phyloP scores from a whole-genome alignment of 192 early-diverging fungal genomes.

The Linnemannia elongata region DNA sequence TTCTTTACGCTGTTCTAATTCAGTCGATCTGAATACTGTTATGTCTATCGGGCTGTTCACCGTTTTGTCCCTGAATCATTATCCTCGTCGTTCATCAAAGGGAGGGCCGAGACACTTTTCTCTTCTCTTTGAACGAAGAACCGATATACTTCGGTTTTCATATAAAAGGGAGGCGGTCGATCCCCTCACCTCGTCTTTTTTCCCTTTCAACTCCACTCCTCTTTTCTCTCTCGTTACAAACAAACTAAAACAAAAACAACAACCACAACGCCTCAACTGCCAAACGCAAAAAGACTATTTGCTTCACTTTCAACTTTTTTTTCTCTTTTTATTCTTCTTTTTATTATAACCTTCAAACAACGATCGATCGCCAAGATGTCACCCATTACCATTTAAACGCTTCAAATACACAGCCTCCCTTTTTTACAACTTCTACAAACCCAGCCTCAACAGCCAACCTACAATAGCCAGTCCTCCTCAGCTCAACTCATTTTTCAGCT shows the following conservation, averaged over 20 bases:
- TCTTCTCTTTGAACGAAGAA: too few relatives aligned
- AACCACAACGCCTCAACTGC: neutral
- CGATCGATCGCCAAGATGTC: conserved; percentile 41
- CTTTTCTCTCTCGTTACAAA: conserved; percentile 13
- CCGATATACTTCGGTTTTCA: neutral
- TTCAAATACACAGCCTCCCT: neutral
- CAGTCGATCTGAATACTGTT: neutral
- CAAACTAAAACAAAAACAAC: neutral
- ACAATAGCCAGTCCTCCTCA: neutral
- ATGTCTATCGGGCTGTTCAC: too few relatives aligned
- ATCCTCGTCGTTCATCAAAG: neutral
- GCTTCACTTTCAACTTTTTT: neutral
- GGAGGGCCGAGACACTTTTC: neutral
- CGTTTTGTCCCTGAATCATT: neutral
- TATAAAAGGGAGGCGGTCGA: neutral
- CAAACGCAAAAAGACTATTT: too few relatives aligned
- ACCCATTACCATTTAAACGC: conserved; percentile 49
- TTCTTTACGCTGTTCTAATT: neutral
- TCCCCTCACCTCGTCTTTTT: neutral
- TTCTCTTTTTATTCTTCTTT: conserved; percentile 8
- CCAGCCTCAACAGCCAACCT: neutral
- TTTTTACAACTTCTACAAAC: neutral
- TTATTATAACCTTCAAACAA: neutral
- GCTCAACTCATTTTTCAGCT: neutral
- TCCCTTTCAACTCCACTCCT: conserved; percentile 1